Base-by-base conservation (phyloP, 495 filamentous ascomycete genomes). In the Hyaloscypha variabilis region DNA sequence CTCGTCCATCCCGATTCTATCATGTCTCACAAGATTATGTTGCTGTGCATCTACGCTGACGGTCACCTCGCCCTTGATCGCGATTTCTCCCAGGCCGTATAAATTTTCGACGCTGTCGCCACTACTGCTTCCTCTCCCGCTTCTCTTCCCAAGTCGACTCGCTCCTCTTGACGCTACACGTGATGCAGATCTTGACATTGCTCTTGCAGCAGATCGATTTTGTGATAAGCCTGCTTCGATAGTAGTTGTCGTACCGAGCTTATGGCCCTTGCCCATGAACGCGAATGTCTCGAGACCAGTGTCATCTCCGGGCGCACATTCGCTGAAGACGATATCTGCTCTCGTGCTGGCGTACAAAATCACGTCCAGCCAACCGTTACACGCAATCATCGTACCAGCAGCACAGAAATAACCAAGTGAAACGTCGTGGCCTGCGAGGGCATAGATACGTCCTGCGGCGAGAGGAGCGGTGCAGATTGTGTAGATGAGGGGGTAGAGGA, bases 401-500 rank as follows among this genome's bases (percentile, higher is more conserved):
- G 85, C 76, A 74, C 84, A 87, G 76, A 90, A 90, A 68, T 88
- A 91, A 0, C 75, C 73, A 19, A 89, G 69, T 21, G 79, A 80
- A 0, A 88, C 82, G 0, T 77, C 63, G 46, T 74, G 74, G 25
- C 86, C 84, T 6, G 84, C 79, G 73, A 90, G 88, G 5, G 82
- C 82, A 26, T 83, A 80, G 77, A 92, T 87, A 71, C 90, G 88
- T 26, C 87, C 87, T 0, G 85, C 79, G 8, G 90, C 91, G 3
- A 94, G 81, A 0, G 91, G 91, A 2, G 89, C 79, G 1, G 89
- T 92, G 64, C 89, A 87, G 23, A 90, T 69, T 34, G 91, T 80
- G 72, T 92, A 94, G 62, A 90, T 88, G 58, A 90, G 76, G 0
- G 91, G 89, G 70, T 94, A 94, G 59, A 91, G 82, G 28, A 92